A percentile compares a stretch with the other conserved stretches of the same genome.
Conservation (phyloP, 257 asterid species). For the Forsythia viridissima region DNA sequence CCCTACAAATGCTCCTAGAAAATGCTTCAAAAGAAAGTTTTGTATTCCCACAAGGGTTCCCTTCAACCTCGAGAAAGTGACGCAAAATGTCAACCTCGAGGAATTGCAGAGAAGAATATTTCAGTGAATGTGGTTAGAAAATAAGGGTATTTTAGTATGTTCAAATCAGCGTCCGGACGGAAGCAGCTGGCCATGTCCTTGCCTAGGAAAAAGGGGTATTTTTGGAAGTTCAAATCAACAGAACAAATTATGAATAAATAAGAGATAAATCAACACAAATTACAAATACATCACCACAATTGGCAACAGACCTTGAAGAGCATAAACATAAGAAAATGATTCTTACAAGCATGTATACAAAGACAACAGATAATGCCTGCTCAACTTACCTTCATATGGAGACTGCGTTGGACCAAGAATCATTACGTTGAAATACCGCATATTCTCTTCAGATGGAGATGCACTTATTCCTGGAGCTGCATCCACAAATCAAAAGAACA, state of each 20-base stretch:
- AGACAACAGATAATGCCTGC: constrained; percentile 4
- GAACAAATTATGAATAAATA: background rate
- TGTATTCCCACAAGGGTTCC: background rate
- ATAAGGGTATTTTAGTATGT: background rate
- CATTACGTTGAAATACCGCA: constrained; percentile 99
- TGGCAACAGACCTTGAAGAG: background rate
- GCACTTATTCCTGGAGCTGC: constrained; percentile 99
- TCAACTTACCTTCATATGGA: constrained; percentile 85
- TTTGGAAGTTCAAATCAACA: background rate
- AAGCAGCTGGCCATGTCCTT: background rate
- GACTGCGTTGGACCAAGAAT: constrained; percentile 98
- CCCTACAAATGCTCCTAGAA: background rate
- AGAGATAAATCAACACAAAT: background rate
- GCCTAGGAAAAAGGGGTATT: background rate
- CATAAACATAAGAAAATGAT: background rate
- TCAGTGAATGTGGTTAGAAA: background rate
- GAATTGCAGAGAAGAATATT: background rate
- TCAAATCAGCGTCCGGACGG: background rate
- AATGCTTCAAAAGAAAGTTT: background rate
- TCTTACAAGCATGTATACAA: background rate
- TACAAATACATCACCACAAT: background rate
- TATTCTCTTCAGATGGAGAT: constrained; percentile 95
- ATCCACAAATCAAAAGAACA: constrained; percentile 29
- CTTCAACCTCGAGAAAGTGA: background rate
- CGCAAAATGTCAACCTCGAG: background rate